Percentiles rank a stretch among this genome's conserved stretches.
Evolutionary conservation across 257 asterid species (phyloP).

Genomic region (Nicotiana sylvestris): DNA sequence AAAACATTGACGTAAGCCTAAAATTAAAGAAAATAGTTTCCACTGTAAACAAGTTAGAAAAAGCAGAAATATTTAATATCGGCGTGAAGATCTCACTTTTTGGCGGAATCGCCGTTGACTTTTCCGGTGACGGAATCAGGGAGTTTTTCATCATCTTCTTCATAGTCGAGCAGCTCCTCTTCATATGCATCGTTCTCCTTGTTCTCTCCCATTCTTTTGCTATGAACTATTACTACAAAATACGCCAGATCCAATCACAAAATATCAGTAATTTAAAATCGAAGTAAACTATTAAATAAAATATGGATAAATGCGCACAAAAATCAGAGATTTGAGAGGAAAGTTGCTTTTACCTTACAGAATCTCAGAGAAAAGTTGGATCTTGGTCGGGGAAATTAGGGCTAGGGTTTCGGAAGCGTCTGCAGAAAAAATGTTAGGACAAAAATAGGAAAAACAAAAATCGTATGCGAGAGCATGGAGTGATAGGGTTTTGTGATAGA

Average conservation of each 20-base stretch:
- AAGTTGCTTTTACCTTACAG: conserved; percentile 13
- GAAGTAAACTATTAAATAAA: neutral
- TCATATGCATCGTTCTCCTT: conserved; percentile 86
- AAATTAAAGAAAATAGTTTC: neutral
- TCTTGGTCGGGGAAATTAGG: conserved; percentile 4
- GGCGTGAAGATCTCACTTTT: conserved; percentile 48
- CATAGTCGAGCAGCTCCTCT: conserved; percentile 95
- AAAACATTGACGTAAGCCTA: neutral
- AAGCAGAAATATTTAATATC: neutral
- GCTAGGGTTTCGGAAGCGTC: conserved; percentile 25
- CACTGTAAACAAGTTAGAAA: neutral
- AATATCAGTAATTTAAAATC: too few species aligned
- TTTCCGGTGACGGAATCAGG: conserved; percentile 53
- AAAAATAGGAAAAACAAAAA: neutral
- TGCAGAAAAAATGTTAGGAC: conserved; percentile 20
- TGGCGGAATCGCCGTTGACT: conserved; percentile 81
- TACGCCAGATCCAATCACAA: conserved; percentile 19
- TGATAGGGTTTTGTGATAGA: neutral
- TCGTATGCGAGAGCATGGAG: neutral
- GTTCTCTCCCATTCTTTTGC: conserved; percentile 53
- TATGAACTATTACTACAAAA: neutral
- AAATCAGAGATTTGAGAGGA: neutral
- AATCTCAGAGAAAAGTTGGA: conserved; percentile 5
- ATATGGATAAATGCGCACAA: neutral
- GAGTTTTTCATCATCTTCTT: conserved; percentile 85